Evolutionary conservation across 2,329 filamentous ascomycete species (phyloP), one percentile per base, ranked within the genome.

Genomic region (Ophiostoma sp.): DNA sequence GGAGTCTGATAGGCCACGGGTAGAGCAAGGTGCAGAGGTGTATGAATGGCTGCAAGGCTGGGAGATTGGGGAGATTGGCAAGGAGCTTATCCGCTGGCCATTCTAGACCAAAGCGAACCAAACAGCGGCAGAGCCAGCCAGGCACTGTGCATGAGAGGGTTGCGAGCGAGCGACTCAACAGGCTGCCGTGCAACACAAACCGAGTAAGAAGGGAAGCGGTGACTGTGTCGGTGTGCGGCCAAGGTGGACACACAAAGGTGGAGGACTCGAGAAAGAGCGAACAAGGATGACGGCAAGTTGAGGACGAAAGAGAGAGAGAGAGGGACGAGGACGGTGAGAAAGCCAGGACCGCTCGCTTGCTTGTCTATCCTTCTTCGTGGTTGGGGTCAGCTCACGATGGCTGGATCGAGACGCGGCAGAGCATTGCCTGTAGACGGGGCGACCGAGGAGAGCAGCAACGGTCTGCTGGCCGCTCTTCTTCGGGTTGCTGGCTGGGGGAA

Each of bases 131-230:
- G 52, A 65, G 40, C 40, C 49, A 18, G 41, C 42, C 12, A 41
- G n/a, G 27, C 45, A 63, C 64, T 42, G 7, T 64, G 63, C 63
- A 64, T 64, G 9, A 47, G 18, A 6, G 38, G 62, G 41, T 27
- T 41, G 40, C 8, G 44, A 40, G 47, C 14, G 9, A 41, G 58
- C 55, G 18, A 66, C 16, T 36, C 45, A 66, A 58, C 27, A 66
- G 40, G 67, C 65, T 58, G 68, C 47, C 65, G 65, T 69, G 68
- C 58, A 67, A 69, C 60, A n/a, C 49, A 49, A 44, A 52, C 45
- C 60, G 65, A 52, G 27, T 42, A 41, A 36, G 36, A 49, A 27
- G 65, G 41, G 68, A 55, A 45, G 44, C 36, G 42, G 36, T 52
- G 60, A 45, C 36, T 45, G 40, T 36, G 16, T 63, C 58, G 62